Conservation (phyloP, 352 stramenopile species). For the Phytopythium vexans region DNA sequence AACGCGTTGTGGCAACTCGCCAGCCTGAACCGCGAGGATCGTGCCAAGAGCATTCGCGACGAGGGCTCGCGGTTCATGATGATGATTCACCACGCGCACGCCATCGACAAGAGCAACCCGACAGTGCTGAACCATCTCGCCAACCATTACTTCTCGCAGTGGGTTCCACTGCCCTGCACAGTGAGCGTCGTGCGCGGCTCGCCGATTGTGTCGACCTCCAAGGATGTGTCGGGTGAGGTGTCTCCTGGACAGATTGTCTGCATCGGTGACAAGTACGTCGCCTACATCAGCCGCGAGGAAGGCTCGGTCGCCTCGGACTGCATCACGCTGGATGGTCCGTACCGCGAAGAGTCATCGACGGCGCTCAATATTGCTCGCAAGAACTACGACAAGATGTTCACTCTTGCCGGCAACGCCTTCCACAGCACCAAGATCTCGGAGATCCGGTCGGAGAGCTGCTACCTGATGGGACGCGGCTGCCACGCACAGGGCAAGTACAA, state of each 20-base stretch:
- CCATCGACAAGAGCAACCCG: constrained; percentile 85
- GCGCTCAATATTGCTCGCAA: constrained; percentile 75
- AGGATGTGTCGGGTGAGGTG: constrained; percentile 86
- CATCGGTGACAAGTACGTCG: constrained; percentile 91
- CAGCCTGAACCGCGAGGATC: constrained; percentile 73
- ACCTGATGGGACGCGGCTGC: constrained; percentile 94
- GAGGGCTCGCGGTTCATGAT: constrained; percentile 90
- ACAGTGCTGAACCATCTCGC: constrained; percentile 96
- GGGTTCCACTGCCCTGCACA: constrained; percentile 89
- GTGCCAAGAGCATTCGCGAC: constrained; percentile 72
- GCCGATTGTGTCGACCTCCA: constrained; percentile 78
- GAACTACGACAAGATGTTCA: constrained; percentile 91
- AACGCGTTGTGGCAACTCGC: constrained; percentile 91
- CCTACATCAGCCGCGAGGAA: constrained; percentile 76
- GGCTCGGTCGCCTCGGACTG: constrained; percentile 57
- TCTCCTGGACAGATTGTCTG: constrained; percentile 91
- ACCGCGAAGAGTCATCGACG: constrained; percentile 67
- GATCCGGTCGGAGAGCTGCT: constrained; percentile 96
- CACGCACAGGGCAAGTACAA: constrained; percentile 94
- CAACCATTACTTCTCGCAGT: constrained; percentile 98
- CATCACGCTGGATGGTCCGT: constrained; percentile 76
- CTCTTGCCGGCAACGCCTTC: constrained; percentile 83
- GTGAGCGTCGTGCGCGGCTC: constrained; percentile 85
- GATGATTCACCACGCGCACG: constrained; percentile 89
- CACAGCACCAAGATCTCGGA: constrained; percentile 86